Percentiles rank a stretch among this genome's conserved stretches.
Conservation (phyloP, 495 filamentous ascomycete genomes). For the Hyaloscypha finlandica region DNA sequence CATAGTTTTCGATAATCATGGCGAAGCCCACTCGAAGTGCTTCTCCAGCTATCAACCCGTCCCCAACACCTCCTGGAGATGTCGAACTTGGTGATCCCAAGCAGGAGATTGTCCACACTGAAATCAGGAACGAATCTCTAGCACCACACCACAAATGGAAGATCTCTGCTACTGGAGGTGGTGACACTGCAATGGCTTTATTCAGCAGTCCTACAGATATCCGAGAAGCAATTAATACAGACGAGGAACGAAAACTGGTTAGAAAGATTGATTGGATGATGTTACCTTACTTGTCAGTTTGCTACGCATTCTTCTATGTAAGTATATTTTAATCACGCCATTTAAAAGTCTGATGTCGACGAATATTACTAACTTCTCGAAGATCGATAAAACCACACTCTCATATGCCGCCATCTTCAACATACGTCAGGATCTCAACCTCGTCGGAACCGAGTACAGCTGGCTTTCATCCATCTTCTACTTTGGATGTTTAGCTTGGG, state of each 20-base stretch:
- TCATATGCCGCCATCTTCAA: conserved; percentile 49
- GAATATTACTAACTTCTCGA: neutral
- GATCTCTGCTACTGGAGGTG: too few species aligned
- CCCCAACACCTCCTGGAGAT: too few species aligned
- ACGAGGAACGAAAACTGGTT: conserved; percentile 47
- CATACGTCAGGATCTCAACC: conserved; percentile 47
- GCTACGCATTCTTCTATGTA: conserved; percentile 54
- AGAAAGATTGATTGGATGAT: conserved; percentile 53
- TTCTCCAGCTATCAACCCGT: too few species aligned
- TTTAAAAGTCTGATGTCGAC: conserved; percentile 23
- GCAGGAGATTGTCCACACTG: too few species aligned
- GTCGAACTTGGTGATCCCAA: too few species aligned
- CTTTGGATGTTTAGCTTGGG: conserved; percentile 56
- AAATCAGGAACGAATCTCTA: too few species aligned
- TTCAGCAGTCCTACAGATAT: too few species aligned
- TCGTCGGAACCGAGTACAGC: conserved; percentile 57
- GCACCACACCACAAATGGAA: too few species aligned
- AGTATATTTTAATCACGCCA: too few species aligned
- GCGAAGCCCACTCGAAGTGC: too few species aligned
- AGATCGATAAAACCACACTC: conserved; percentile 24
- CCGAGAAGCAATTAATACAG: conserved; percentile 13
- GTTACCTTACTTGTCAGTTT: conserved; percentile 48
- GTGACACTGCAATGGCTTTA: too few species aligned
- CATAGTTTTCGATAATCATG: too few species aligned
- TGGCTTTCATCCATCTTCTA: conserved; percentile 64